These are phyloP conservation scores for Buddleja alternifolia DNA, from an alignment of 257 asterid genomes.

Conservation along the genomic window DNA sequence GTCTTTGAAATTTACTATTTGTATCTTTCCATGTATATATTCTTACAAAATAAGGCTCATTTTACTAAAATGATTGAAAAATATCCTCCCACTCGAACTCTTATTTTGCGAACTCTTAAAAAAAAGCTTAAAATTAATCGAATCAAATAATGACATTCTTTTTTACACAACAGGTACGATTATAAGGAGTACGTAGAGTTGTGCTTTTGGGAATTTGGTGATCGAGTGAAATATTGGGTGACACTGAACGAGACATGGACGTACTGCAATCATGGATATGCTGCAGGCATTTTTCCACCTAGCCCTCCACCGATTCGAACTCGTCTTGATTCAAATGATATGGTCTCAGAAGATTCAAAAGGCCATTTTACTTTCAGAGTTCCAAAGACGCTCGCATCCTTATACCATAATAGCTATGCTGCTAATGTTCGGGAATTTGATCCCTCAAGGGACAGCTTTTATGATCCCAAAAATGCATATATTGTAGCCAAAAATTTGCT, in stretches of 20 bases:
- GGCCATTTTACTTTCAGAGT: no score
- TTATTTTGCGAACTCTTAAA: no score
- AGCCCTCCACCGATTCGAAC: not conserved
- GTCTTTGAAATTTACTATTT: no score
- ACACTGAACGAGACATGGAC: constrained; percentile 45
- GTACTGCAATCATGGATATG: constrained; percentile 28
- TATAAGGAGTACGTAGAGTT: constrained; percentile 40
- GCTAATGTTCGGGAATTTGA: not conserved
- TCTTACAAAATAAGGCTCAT: no score
- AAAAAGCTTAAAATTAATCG: no score
- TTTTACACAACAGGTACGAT: constrained; percentile 41
- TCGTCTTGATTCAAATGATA: no score
- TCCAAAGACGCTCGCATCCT: no score
- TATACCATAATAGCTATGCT: not conserved
- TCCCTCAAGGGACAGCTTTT: not conserved
- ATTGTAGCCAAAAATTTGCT: constrained; percentile 33
- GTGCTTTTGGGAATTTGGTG: constrained; percentile 51
- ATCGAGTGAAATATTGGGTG: constrained; percentile 42
- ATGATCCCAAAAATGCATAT: constrained; percentile 36
- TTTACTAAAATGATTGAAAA: no score
- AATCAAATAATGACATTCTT: no score
- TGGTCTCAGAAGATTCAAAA: no score
- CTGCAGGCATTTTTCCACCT: constrained; percentile 16
- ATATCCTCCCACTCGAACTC: no score
- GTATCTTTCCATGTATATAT: no score